Percentiles rank a stretch among this genome's conserved stretches.
Evolutionary conservation across 2,329 filamentous ascomycete genomes (phyloP).

Genomic region (Trichophyton schoenleinii): DNA sequence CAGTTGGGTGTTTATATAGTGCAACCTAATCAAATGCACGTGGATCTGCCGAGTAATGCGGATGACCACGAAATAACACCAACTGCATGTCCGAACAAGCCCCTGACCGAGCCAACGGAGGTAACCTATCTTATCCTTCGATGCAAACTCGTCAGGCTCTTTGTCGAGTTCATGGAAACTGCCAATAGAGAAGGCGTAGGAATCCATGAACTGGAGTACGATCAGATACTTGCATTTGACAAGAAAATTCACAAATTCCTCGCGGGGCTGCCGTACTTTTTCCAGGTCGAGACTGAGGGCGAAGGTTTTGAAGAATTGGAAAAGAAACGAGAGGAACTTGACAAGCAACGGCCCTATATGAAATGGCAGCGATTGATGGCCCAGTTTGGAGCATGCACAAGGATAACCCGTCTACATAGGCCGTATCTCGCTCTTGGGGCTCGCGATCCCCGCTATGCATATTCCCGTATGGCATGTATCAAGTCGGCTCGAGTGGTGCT

Average conservation of each 20-base stretch:
- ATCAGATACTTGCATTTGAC: slow-evolving; percentile 29
- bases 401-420: slow-evolving; percentile 29
- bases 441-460: slow-evolving; percentile 24
- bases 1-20: slow-evolving; percentile 35
- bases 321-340: slow-evolving; percentile 18
- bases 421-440: slow-evolving; percentile 29
- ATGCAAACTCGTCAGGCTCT: slow-evolving; percentile 30
- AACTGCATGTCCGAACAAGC: slow-evolving; percentile 15
- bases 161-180: slow-evolving; percentile 31
- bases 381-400: slow-evolving; percentile 25
- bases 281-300: slow-evolving; percentile 24
- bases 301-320: background rate
- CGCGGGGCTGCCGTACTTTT: slow-evolving; percentile 24
- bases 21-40: slow-evolving; percentile 30
- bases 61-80: slow-evolving; percentile 16
- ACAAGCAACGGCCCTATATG: slow-evolving; percentile 20
- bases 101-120: slow-evolving; percentile 28
- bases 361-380: slow-evolving; percentile 26
- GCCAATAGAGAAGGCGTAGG: slow-evolving; percentile 19
- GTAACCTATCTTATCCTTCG: slow-evolving; percentile 37
- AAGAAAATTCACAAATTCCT: slow-evolving; percentile 22
- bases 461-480: slow-evolving; percentile 28
- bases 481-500: slow-evolving; percentile 28
- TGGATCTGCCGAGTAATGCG: slow-evolving; percentile 32
- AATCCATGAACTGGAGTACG: slow-evolving; percentile 22